phyloP scores from a whole-genome alignment of 2,329 filamentous ascomycete species.

The Myriangium duriaei region DNA sequence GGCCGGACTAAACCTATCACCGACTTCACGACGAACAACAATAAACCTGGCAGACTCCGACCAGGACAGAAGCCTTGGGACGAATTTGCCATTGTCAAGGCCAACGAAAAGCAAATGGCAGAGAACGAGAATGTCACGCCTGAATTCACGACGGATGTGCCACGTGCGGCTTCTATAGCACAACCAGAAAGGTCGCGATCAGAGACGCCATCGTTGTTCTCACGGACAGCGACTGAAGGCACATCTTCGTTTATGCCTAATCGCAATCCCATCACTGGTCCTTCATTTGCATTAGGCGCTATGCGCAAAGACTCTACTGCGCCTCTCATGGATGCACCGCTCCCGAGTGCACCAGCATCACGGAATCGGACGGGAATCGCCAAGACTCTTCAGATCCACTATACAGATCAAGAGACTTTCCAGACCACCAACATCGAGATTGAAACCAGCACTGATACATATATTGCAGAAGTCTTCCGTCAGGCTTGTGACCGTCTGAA shows the following conservation, averaged over 20 bases:
- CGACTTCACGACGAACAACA: constrained; percentile 69
- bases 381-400: constrained; percentile 60
- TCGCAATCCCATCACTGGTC: constrained; percentile 38
- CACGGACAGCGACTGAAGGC: constrained; percentile 9
- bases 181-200: constrained; percentile 10
- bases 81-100: constrained; percentile 68
- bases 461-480: constrained; percentile 70
- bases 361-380: constrained; percentile 52
- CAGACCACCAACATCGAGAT: constrained; percentile 59
- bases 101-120: constrained; percentile 52
- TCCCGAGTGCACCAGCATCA: constrained; percentile 29
- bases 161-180: constrained; percentile 5
- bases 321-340: constrained; percentile 30
- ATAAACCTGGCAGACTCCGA: constrained; percentile 49
- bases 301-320: constrained; percentile 33
- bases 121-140: constrained; percentile 59
- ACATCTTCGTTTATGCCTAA: constrained; percentile 27
- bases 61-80: constrained; percentile 68
- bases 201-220: constrained; percentile 14
- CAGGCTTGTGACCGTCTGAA: constrained; percentile 64
- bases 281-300: constrained; percentile 35
- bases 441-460: constrained; percentile 69
- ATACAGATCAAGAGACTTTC: constrained; percentile 52
- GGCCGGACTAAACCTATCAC: constrained; percentile 61
- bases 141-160: constrained; percentile 38